Evolutionary conservation across 1,139 yeast genomes (phyloP), one percentile per base, ranked within the genome.

Genomic region (Yamadazyma diddensiae): DNA sequence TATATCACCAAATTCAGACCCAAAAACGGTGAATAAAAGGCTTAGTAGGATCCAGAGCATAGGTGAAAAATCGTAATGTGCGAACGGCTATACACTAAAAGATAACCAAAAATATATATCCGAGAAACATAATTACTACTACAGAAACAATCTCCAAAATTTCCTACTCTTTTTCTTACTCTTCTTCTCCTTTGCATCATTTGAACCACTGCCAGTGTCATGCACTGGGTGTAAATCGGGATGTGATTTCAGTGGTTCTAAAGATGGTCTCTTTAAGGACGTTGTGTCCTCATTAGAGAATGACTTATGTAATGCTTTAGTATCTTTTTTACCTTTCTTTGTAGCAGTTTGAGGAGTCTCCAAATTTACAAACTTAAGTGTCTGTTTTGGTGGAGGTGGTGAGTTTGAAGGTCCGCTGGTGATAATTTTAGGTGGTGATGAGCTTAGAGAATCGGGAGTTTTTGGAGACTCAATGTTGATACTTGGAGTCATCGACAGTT

Each of bases 231-330:
- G 54, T 21, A 65, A 47, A 34, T 61, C 67, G 1, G 73, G 73
- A 37, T 65, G 73, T 5, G 72, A 65, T 37, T 61, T 62, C 20
- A 53, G 45, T 1, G 73, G 70, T 42, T 59, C 66, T 25, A 60
- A 39, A 11, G 30, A 47, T 3, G 67, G 71, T 13, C 65, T 55
- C 5, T 26, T 29, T 57, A 15, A 55, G 24, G 57, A 51, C 20
- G 6, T 18, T 25, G 17, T 15, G 21, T 33, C 15, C 7, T 39
- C 34, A 35, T 59, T 54, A 3, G 66, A 58, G 26, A 55, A 45
- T 2, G 59, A 59, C 36, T 60, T 60, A 29, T 50, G 52, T 29
- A 59, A 42, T 29, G 32, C 32, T 30, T 45, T 46, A 29, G 31
- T 16, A 1, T 36, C 22, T 26, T 26, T 18, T 26, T 15, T 5